Evolutionary conservation across 371 early-diverging fungal genomes (phyloP).

Genomic region (Apophysomyces variabilis): DNA sequence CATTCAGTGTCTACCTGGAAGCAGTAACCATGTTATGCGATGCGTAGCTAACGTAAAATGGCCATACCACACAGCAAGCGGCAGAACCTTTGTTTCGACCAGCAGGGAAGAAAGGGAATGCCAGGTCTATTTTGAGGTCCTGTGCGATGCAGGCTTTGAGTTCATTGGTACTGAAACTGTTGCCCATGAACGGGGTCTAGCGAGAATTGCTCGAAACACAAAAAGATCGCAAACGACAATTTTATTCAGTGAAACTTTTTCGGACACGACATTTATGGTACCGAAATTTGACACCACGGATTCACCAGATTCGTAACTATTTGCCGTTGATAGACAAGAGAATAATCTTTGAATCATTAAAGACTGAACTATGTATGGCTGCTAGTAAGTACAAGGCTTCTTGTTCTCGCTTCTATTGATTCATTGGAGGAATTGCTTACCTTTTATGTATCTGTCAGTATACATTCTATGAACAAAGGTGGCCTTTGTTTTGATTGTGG

Average conservation of each 20-base stretch:
- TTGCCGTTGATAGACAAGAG: too few species aligned
- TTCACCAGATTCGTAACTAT: too few species aligned
- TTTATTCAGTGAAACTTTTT: neutral
- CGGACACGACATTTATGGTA: too few species aligned
- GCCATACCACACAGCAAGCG: conserved; percentile 66
- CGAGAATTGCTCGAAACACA: neutral
- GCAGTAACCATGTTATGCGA: conserved; percentile 7
- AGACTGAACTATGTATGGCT: too few species aligned
- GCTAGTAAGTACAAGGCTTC: too few species aligned
- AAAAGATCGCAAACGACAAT: conserved; percentile 1
- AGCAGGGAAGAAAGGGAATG: conserved; percentile 64
- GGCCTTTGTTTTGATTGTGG: too few species aligned
- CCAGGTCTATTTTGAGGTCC: conserved; percentile 63
- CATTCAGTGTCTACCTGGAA: conserved; percentile 50
- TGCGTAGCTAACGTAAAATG: neutral
- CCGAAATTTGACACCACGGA: too few species aligned
- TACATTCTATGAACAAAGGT: too few species aligned
- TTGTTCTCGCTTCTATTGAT: too few species aligned
- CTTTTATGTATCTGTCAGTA: too few species aligned
- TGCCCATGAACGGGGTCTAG: conserved; percentile 34
- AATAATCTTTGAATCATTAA: too few species aligned
- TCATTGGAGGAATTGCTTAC: too few species aligned
- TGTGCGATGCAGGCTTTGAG: conserved; percentile 47
- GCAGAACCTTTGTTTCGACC: conserved; percentile 56
- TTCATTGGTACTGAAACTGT: conserved; percentile 42